Base-by-base conservation (phyloP, 2,329 filamentous ascomycete species). In the Claviceps spartinae region DNA sequence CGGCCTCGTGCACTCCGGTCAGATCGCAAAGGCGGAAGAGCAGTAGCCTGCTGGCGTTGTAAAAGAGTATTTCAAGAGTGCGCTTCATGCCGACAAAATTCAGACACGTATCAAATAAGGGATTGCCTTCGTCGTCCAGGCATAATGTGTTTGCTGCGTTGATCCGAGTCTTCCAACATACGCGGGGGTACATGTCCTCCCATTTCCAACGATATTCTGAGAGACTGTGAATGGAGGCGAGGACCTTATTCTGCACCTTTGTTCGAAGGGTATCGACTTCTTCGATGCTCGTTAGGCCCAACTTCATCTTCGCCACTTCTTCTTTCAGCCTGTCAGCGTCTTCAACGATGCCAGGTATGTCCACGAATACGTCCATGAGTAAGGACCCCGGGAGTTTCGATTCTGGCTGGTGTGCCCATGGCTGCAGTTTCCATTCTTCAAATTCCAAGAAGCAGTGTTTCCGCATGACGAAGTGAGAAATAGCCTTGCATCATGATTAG, bases 331-430 rank as follows among this genome's bases (percentile, higher is more conserved):
- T 42, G 36, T 52, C 47, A 4, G 41, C 37, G 18, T 49, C 51
- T 42, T 52, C 51, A n/a, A 52, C 42, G 26, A 52, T 52, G 34
- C 51, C 55, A 5, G 51, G 51, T 40, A 55, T 46, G 30, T 51
- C 47, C 16, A 52, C 54, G 24, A 56, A 56, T 11, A 52, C 46
- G 14, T 56, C 55, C 38, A 55, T 54, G 9, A 55, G 40, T 37
- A 53, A 18, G n/a, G 52, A 53, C 6, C 53, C 52, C 5, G 54
- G 34, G 3, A 51, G 49, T 22, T 47, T 49, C 18, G 47, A 48
- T 11, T 46, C 36, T 2, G 55, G 47, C 2, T 48, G 47, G 6
- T 38, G 48, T 18, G 45, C 47, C 41, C 49, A 54, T n/a, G 51
- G 49, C 1, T 37, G 36, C 6, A 8, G 26, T 13, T 56, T 54